Evolutionary conservation across 345 rosid genomes (phyloP), one percentile per base, ranked within the genome.

Genomic region (Populus ilicifolia): DNA sequence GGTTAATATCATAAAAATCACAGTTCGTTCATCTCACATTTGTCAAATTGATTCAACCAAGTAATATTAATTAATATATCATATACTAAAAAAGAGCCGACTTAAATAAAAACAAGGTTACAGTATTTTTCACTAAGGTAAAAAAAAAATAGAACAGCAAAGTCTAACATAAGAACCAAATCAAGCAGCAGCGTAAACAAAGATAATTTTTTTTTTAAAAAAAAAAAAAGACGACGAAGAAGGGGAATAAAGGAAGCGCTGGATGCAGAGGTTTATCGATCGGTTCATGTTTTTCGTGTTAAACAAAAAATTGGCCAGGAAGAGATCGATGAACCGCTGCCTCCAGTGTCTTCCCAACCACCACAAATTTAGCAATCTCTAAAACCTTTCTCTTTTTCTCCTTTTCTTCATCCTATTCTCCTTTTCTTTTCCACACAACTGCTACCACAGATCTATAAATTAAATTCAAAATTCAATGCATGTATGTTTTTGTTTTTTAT

Each of bases 261-360:
- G 96, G 98, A 94, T 94, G 98, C 98, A 94, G 98, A 94, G 98
- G 98, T 94, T 94, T 94, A 92, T 94, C 98, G 97, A 94, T 89
- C 97, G 82, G 84, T 92, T 94, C 98, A 82, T 91, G 93, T 81
- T 30, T 43, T 81, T 77, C 81, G 78, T 30, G 83, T 61, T 67
- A 36, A 54, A 73, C 77, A 78, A 81, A 77, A 78, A 82, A 72
- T 54, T 79, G 80, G 43, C 79, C 96, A 94, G 83, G 94, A 94
- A 91, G 86, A 88, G 97, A 94, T 94, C 97, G 97, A 94, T 94
- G 91, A 94, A 94, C 98, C 94, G 93, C 98, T 94, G 98, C 96
- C 91, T 94, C 98, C 97, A 92, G 90, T 80, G 94, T 88, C 87
- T 82, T 85, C 85, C 78, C 75, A 56, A 56, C 67, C 79, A 70